phyloP scores from a whole-genome alignment of 129 eudicot species.

The Scalesia atractyloides region DNA sequence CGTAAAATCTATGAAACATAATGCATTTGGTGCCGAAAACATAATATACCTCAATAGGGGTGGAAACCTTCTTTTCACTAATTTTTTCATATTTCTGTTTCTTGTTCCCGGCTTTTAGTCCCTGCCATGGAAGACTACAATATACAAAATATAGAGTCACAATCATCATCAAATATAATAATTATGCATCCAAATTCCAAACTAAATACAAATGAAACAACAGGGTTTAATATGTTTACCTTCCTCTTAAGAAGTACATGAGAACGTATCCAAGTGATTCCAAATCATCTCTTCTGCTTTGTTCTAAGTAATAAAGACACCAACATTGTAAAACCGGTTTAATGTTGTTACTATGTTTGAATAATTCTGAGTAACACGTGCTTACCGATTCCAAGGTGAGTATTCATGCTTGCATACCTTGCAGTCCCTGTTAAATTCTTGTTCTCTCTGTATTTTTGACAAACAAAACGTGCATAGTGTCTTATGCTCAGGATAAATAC shows the following conservation, averaged over 20 bases:
- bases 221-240: slow-evolving; percentile 36
- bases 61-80: slow-evolving; percentile 88
- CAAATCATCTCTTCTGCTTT: slow-evolving; percentile 96
- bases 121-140: slow-evolving; percentile 97
- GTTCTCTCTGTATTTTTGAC: slow-evolving; percentile 71
- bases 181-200: slow-evolving; percentile 8
- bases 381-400: slow-evolving; percentile 98
- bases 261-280: slow-evolving; percentile 98
- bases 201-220: too few relatives aligned
- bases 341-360: background rate
- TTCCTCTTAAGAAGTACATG: slow-evolving; percentile 97
- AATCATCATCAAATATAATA: background rate
- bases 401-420: slow-evolving; percentile 92
- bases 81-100: slow-evolving; percentile 94
- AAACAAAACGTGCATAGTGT: slow-evolving; percentile 11
- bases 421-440: slow-evolving; percentile 98
- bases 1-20: slow-evolving; percentile 12
- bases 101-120: slow-evolving; percentile 94
- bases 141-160: slow-evolving; percentile 18
- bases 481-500: slow-evolving; percentile 17
- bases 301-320: slow-evolving; percentile 51
- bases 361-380: background rate
- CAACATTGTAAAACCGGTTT: slow-evolving; percentile 16
- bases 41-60: slow-evolving; percentile 88
- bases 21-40: slow-evolving; percentile 16